phyloP scores from a whole-genome alignment of 2,329 filamentous ascomycete genomes.

The Didymella lethalis region DNA sequence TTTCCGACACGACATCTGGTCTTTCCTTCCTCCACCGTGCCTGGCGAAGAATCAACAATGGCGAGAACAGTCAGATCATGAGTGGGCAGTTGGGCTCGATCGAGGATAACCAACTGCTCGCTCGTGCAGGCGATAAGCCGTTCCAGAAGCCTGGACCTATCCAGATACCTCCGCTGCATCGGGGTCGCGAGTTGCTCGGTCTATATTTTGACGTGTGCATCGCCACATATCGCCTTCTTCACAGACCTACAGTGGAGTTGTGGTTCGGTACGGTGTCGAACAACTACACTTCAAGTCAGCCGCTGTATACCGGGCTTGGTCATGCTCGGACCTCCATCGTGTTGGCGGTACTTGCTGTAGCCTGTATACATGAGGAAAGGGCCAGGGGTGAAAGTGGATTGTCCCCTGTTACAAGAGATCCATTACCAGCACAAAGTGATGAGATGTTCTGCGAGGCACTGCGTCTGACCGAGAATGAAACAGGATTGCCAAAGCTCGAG shows the following conservation, averaged over 20 bases:
- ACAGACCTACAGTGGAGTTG: conserved; percentile 59
- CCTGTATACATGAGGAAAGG: conserved; percentile 57
- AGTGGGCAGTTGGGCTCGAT: conserved; percentile 20
- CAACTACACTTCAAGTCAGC: conserved; percentile 27
- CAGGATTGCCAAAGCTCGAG: conserved; percentile 61
- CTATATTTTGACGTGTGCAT: conserved; percentile 67
- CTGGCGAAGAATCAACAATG: conserved; percentile 69
- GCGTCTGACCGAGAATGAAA: conserved; percentile 55
- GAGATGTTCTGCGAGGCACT: conserved; percentile 53
- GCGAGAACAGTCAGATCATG: conserved; percentile 56
- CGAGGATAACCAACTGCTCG: conserved; percentile 55
- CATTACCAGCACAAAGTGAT: conserved; percentile 46
- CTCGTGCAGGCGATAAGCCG: conserved; percentile 61
- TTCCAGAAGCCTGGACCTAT: conserved; percentile 51
- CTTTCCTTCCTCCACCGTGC: conserved; percentile 69
- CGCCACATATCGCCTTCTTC: conserved; percentile 65
- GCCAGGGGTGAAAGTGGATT: conserved; percentile 35
- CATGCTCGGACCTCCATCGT: conserved; percentile 54
- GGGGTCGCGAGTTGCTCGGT: conserved; percentile 50
- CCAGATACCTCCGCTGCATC: conserved; percentile 24
- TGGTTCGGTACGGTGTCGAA: conserved; percentile 50
- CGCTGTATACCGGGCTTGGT: conserved; percentile 53
- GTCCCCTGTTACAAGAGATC: conserved; percentile 35
- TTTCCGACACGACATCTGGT: conserved; percentile 62
- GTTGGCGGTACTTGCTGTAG: conserved; percentile 54